phyloP scores from a whole-genome alignment of 441 rosid genomes.

The Kokia cookei region DNA sequence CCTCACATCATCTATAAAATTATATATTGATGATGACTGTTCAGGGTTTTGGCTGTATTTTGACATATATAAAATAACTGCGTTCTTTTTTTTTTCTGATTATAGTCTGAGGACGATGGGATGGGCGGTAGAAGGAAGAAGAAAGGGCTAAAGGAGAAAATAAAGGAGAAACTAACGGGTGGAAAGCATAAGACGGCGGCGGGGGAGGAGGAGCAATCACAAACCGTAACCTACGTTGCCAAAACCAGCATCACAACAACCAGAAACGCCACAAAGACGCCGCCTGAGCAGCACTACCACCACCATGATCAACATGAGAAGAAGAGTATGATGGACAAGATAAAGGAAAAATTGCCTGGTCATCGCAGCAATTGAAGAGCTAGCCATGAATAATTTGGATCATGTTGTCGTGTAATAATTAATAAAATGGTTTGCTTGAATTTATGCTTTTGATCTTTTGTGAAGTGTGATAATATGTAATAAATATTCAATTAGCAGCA shows the following conservation, averaged over 20 bases:
- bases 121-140: conserved; percentile 83
- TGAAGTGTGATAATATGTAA: neutral
- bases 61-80: neutral
- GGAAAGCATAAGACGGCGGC: conserved; percentile 29
- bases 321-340: conserved; percentile 55
- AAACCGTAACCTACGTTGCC: neutral
- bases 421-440: neutral
- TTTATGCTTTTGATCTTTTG: neutral
- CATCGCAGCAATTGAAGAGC: conserved; percentile 26
- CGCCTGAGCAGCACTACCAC: conserved; percentile 9
- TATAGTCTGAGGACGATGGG: conserved; percentile 68
- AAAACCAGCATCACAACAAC: conserved; percentile 22
- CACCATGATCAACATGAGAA: conserved; percentile 34
- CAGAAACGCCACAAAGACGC: neutral
- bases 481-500: no score
- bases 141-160: conserved; percentile 52
- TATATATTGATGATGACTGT: neutral
- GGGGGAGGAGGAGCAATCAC: conserved; percentile 16
- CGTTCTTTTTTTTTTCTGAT: neutral
- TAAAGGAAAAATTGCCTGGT: conserved; percentile 58
- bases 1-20: neutral
- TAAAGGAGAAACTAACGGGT: conserved; percentile 41
- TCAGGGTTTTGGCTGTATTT: neutral
- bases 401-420: neutral
- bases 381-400: neutral